Percentiles rank a stretch among this genome's conserved stretches.
phyloP scores from a whole-genome alignment of 768 basidiomycete genomes.

The Leucosporidium creatinivorum region DNA sequence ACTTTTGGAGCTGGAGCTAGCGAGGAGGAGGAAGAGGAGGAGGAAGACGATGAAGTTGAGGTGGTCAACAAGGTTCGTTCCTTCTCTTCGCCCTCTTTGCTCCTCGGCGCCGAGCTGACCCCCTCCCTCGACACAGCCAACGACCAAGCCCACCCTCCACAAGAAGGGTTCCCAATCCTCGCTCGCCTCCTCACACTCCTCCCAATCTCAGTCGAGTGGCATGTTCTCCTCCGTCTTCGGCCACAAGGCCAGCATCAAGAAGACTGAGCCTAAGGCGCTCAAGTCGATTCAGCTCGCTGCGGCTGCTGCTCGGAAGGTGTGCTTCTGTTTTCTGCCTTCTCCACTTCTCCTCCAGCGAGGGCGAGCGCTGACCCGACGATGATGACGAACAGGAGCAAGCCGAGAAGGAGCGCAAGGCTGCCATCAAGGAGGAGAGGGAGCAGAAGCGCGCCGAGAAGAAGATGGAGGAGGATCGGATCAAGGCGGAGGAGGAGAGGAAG shows the following conservation, averaged over 20 bases:
- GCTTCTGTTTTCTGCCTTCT: conserved; percentile 26
- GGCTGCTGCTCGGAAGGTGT: conserved; percentile 79
- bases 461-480: conserved; percentile 64
- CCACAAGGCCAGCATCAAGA: conserved; percentile 48
- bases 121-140: conserved; percentile 1
- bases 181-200: conserved; percentile 55
- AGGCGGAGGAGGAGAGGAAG: conserved; percentile 71
- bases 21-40: conserved; percentile 13
- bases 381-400: conserved; percentile 66
- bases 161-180: conserved; percentile 7
- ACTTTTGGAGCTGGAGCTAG: conserved; percentile 12
- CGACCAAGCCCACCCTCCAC: conserved; percentile 5
- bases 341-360: conserved; percentile 1
- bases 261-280: conserved; percentile 59
- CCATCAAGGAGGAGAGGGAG: conserved; percentile 52
- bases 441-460: conserved; percentile 66
- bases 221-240: not conserved
- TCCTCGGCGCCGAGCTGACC: not conserved
- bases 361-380: not conserved
- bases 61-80: not conserved
- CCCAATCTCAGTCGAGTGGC: conserved; percentile 49
- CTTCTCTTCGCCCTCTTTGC: not conserved
- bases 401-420: conserved; percentile 69
- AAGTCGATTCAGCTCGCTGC: conserved; percentile 78
- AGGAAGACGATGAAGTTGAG: conserved; percentile 9